Base-by-base conservation (phyloP, 441 rosid genomes). In the Populus hybrid region DNA sequence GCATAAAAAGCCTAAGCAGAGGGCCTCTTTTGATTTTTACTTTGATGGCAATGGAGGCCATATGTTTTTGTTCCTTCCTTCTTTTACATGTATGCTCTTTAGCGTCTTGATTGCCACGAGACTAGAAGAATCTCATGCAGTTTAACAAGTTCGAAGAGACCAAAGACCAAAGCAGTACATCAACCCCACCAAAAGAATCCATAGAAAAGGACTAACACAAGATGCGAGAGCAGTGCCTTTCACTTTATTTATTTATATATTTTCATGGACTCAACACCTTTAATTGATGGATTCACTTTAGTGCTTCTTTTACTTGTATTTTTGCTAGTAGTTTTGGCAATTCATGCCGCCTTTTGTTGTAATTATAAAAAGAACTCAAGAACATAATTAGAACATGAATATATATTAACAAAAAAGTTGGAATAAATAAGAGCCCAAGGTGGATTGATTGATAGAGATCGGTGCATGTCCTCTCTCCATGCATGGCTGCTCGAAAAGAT, bases 241-340 rank as follows among this genome's bases (percentile, higher is more conserved):
- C 65, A 46, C 77, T 79, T 78, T 79, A 69, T 74, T 71, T 71
- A 71, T 72, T 36, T 72, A 24, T 61, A 21, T 18, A 40, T 50
- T 69, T 24, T 65, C 75, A 64, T 71, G 61, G 6, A 65, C 38
- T 67, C 14, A 42, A 67, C 42, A 76, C 82, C 85, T 83, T 86
- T 85, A 87, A 74, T 80, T 76, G 86, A 79, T 80, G 83, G 82
- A 40, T 79, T 82, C 82, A 75, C 87, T 87, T 84, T 82, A 73
- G 35, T 34, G 35, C 35, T 34, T 34, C 35, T 34, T 34, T 34
- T 34, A 34, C 35, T 34, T 34, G 35, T 34, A 34, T 34, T 34
- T 34, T 34, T 34, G 35, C 11, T 46, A 46, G 74, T 75, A 4
- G 72, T 75, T 76, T 76, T 79, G 35, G 78, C 78, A 83, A 80